Conservation (phyloP, 768 basidiomycete genomes). For the Suillus decipiens region DNA sequence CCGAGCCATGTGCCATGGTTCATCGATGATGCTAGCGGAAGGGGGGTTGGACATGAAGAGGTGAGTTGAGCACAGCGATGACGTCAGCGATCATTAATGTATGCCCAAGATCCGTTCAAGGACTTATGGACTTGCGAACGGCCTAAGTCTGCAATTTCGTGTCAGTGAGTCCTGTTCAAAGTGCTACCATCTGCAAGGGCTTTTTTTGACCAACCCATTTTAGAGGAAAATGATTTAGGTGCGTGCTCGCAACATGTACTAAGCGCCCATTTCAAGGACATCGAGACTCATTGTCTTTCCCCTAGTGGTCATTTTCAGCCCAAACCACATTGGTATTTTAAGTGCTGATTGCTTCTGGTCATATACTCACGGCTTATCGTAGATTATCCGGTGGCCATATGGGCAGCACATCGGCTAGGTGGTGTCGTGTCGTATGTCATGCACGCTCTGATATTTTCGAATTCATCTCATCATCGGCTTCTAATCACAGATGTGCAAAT, state of each 20-base stretch:
- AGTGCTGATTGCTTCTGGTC: background rate
- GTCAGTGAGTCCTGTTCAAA: slow-evolving; percentile 40
- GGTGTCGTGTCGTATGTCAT: slow-evolving; percentile 55
- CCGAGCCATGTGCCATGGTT: slow-evolving; percentile 52
- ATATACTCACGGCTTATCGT: background rate
- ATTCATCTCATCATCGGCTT: background rate
- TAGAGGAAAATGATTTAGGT: slow-evolving; percentile 58
- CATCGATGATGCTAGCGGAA: slow-evolving; percentile 57
- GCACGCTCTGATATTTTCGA: slow-evolving; percentile 6
- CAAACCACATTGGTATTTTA: slow-evolving; percentile 59
- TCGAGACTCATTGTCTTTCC: slow-evolving; percentile 9
- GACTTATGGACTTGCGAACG: slow-evolving; percentile 56
- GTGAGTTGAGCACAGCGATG: slow-evolving; percentile 31
- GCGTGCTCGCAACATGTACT: slow-evolving; percentile 16
- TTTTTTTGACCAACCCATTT: background rate
- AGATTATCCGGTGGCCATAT: slow-evolving; percentile 59
- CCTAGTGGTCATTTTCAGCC: slow-evolving; percentile 62
- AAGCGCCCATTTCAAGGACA: background rate
- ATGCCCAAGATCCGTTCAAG: slow-evolving; percentile 39
- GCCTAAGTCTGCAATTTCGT: slow-evolving; percentile 46
- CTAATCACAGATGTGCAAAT: slow-evolving; percentile 33
- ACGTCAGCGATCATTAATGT: background rate
- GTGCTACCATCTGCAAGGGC: background rate
- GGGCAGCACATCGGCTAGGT: slow-evolving; percentile 62
- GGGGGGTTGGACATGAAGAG: slow-evolving; percentile 45